Evolutionary conservation across 441 rosid species (phyloP).

Genomic region (Populus hybrid): DNA sequence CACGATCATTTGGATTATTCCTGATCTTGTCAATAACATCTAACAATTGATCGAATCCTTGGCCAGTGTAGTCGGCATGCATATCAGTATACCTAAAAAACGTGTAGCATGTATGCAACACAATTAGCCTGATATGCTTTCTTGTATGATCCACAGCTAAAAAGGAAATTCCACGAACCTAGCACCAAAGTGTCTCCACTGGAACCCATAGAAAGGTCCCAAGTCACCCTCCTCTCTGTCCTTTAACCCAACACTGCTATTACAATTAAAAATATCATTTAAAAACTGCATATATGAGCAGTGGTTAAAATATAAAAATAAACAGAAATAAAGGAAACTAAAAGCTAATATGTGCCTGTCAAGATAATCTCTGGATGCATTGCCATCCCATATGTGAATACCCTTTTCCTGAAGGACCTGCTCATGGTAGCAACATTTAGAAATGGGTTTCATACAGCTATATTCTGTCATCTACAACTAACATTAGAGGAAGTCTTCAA

Average conservation of each 20-base stretch:
- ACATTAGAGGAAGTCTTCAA: background rate
- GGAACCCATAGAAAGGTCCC: conserved; percentile 91
- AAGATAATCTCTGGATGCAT: conserved; percentile 91
- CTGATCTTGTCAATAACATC: conserved; percentile 83
- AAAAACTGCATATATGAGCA: conserved; percentile 9
- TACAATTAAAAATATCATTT: conserved; percentile 14
- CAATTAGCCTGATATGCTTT: background rate
- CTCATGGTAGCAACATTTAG: conserved; percentile 10
- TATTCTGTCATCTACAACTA: conserved; percentile 8
- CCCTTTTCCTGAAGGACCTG: conserved; percentile 90
- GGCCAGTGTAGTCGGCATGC: conserved; percentile 85
- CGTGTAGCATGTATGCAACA: background rate
- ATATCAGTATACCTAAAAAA: conserved; percentile 63
- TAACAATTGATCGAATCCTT: conserved; percentile 84
- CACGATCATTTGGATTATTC: conserved; percentile 76
- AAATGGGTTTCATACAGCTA: conserved; percentile 1
- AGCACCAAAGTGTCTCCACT: conserved; percentile 97
- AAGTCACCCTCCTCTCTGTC: conserved; percentile 84
- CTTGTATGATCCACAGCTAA: conserved; percentile 3
- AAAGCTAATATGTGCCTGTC: conserved; percentile 43
- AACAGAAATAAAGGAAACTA: background rate
- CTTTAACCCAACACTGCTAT: conserved; percentile 59
- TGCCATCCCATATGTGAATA: conserved; percentile 88
- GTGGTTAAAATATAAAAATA: background rate
- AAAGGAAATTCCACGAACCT: conserved; percentile 39